Evolutionary conservation across 1,139 yeast genomes (phyloP), one percentile per base, ranked within the genome.

Genomic region (Yamadazyma atlantica): DNA sequence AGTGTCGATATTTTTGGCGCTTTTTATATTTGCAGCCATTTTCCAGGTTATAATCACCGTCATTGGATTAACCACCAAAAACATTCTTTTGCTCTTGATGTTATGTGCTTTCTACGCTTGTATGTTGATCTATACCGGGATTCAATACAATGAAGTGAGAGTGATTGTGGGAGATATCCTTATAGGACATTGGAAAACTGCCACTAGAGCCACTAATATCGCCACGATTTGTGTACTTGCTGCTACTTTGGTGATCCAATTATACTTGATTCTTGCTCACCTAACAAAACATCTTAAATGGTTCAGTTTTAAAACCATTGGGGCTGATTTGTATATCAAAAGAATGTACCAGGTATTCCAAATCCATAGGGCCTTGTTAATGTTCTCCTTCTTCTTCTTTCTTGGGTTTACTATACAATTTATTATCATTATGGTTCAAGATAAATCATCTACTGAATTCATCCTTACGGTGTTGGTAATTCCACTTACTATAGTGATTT

Each of bases 371-470:
- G 56, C 73, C 4, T 56, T 73, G 29, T 57, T 74, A 22, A 64
- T 72, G 34, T 70, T 72, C 46, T 75, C 69, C 45, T 68, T 73
- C 38, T 74, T 72, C 62, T 73, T 73, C 57, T 73, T 75, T 44
- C 53, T 75, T 32, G 81, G 79, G 1, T 76, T 75, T 53, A 73
- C 80, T 1, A 64, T 75, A 26, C 82, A 76, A 51, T 76, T 75
- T 47, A 54, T 72, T 23, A 77, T 74, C 28, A 73, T 76, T 38
- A 73, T 75, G 60, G 59, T 73, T 24, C 41, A 50, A 21, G 57
- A 70, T 37, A 61, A 59, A 35, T 51, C 55, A 15, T 74, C 75
- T 9, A 60, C 61, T 11, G 81, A 76, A 49, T 76, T 75, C 48
- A 73, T 66, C 3, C 58, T 76, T 32, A 76, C 82, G 0, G 62